Conservation (phyloP, 768 basidiomycete species). For the Gloeostereum incarnatum region DNA sequence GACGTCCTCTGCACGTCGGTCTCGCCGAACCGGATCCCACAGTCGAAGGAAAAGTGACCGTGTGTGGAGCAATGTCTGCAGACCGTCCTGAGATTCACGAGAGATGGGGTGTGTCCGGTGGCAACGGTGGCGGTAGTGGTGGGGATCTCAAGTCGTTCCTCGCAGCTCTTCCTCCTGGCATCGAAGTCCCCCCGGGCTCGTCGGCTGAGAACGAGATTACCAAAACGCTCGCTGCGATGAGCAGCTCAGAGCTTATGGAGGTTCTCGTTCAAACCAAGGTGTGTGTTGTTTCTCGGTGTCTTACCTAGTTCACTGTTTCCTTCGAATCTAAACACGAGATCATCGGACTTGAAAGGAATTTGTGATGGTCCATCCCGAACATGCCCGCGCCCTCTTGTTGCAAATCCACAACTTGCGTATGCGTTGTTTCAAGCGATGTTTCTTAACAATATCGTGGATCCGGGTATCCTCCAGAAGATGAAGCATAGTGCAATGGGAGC, state of each 20-base stretch:
- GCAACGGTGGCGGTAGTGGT: slow-evolving; percentile 15
- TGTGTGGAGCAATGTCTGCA: too few species aligned
- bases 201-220: slow-evolving; percentile 78
- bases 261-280: slow-evolving; percentile 98
- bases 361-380: slow-evolving; percentile 84
- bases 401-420: slow-evolving; percentile 91
- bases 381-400: slow-evolving; percentile 72
- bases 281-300: slow-evolving; percentile 16
- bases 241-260: slow-evolving; percentile 80
- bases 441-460: slow-evolving; percentile 89
- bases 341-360: slow-evolving; percentile 53
- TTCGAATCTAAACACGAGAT: slow-evolving; percentile 8
- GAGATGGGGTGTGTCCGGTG: slow-evolving; percentile 33
- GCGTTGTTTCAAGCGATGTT: slow-evolving; percentile 93
- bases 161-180: slow-evolving; percentile 63
- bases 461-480: slow-evolving; percentile 71
- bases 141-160: slow-evolving; percentile 53
- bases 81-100: slow-evolving; percentile 77
- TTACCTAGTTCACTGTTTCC: too few species aligned
- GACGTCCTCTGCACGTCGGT: slow-evolving; percentile 89
- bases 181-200: slow-evolving; percentile 60
- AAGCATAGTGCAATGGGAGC: too few species aligned
- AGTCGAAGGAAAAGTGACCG: slow-evolving; percentile 84
- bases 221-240: slow-evolving; percentile 76
- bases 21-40: slow-evolving; percentile 90